phyloP scores from a whole-genome alignment of 305 asterid genomes.

The Caryopteris hybrid region DNA sequence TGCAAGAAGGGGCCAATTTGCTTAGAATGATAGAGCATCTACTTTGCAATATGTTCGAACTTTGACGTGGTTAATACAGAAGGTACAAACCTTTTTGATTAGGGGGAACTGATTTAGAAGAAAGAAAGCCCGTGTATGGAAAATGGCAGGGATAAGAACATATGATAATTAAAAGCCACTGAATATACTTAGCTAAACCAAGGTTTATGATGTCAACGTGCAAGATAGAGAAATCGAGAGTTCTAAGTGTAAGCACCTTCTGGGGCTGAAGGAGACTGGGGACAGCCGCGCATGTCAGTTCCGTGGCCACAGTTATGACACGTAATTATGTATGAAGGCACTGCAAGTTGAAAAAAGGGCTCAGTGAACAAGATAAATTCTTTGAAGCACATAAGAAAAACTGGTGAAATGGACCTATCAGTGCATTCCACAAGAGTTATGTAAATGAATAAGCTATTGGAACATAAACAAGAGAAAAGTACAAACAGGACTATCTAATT shows the following conservation, averaged over 20 bases:
- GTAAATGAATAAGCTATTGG: too few relatives aligned
- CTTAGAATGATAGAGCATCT: too few relatives aligned
- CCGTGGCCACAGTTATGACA: constrained; percentile 98
- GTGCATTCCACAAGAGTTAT: too few relatives aligned
- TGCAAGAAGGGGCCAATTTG: too few relatives aligned
- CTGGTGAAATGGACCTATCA: too few relatives aligned
- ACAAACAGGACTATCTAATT: too few relatives aligned
- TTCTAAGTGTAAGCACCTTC: constrained; percentile 46
- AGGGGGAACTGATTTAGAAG: not conserved
- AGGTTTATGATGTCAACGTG: not conserved
- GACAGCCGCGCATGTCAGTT: constrained; percentile 92
- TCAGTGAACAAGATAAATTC: constrained; percentile 18
- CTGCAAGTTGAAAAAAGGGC: constrained; percentile 35
- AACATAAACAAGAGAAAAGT: too few relatives aligned
- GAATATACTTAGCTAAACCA: not conserved
- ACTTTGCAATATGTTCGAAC: too few relatives aligned
- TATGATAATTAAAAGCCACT: too few relatives aligned
- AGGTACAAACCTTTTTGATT: too few relatives aligned
- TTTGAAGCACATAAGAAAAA: not conserved
- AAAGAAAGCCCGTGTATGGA: not conserved
- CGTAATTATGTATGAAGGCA: constrained; percentile 77
- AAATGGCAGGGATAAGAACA: not conserved
- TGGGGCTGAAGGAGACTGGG: constrained; percentile 72
- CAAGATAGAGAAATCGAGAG: not conserved
- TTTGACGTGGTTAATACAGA: too few relatives aligned